Evolutionary conservation across 1,139 yeast genomes (phyloP), one percentile per base, ranked within the genome.

Genomic region (Taphrina confusa): DNA sequence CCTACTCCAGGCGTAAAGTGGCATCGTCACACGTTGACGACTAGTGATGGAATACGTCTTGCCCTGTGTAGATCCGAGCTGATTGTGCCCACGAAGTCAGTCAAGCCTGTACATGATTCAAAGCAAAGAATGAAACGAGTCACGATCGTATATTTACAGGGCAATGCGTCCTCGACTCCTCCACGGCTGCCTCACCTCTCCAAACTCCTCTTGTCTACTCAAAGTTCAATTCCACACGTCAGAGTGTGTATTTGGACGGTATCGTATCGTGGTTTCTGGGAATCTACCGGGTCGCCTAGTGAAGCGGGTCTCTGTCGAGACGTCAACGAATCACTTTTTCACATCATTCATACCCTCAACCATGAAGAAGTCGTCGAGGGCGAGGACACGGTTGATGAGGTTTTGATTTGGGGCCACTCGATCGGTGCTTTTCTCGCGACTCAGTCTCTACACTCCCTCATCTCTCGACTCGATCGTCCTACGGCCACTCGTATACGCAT

Each of bases 341-440:
- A 34, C 30, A 42, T 50, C 36, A 28, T 33, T 4, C 20, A 22
- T 18, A 6, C 6, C 9, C 16, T 11, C 47, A 12, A 14, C 27
- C 16, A 30, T 1, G 8, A 2, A 12, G n/a, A 20, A n/a, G 14
- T 4, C 20, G 6, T 22, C 20, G 31, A 30, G 5, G 37, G 14
- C 1, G 2, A 8, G 39, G 14, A 2, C 4, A 1, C 12, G 8
- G 25, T 18, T 4, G 25, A 37, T 12, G 36, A 33, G 11, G 14
- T 54, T n/a, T 27, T 54, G 16, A 22, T 56, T 12, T 56, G 60
- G 60, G 60, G 60, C 4, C 60, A 56, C 45, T 46, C 54, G 22
- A 47, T 56, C 34, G 60, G 60, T 30, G 60, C 60, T 11, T 37
- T 37, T 3, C 30, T 56, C 18, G 46, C 60, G 14, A 25, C 44